Percentiles rank a stretch among this genome's conserved stretches.
These are phyloP conservation scores for Alternaria consortialis DNA, from an alignment of 2,329 filamentous ascomycete genomes.

Conservation along the genomic window DNA sequence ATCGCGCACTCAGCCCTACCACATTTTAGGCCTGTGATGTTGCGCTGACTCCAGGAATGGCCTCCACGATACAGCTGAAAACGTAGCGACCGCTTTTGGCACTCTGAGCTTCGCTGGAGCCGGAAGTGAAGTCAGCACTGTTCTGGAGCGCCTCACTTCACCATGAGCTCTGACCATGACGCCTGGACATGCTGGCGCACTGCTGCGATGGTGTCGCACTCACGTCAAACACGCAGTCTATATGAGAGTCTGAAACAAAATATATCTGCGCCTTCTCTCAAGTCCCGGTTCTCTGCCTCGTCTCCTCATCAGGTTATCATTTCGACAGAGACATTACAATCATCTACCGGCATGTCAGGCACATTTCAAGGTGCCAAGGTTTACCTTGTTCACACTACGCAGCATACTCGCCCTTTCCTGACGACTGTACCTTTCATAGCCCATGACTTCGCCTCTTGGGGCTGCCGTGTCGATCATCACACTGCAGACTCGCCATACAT, in stretches of 20 bases:
- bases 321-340: not conserved
- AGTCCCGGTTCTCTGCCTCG: not conserved
- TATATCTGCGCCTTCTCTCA: not conserved
- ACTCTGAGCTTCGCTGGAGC: not conserved
- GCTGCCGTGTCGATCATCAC: constrained; percentile 22
- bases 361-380: constrained; percentile 4
- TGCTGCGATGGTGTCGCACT: not conserved
- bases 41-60: not conserved
- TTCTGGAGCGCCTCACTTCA: constrained; percentile 1
- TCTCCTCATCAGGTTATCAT: not conserved
- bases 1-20: not conserved
- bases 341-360: constrained; percentile 3
- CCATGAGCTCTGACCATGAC: not conserved
- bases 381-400: constrained; percentile 22
- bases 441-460: constrained; percentile 27
- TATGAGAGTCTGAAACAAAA: not conserved
- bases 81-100: not conserved
- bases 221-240: not conserved
- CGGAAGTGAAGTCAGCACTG: constrained; percentile 1
- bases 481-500: constrained; percentile 22
- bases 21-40: not conserved
- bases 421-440: constrained; percentile 28
- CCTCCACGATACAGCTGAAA: not conserved
- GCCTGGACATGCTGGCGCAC: not conserved
- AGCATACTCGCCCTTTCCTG: constrained; percentile 17